These are phyloP conservation scores for Pterulicium gracile DNA, from an alignment of 1,284 basidiomycete genomes.

Conservation along the genomic window DNA sequence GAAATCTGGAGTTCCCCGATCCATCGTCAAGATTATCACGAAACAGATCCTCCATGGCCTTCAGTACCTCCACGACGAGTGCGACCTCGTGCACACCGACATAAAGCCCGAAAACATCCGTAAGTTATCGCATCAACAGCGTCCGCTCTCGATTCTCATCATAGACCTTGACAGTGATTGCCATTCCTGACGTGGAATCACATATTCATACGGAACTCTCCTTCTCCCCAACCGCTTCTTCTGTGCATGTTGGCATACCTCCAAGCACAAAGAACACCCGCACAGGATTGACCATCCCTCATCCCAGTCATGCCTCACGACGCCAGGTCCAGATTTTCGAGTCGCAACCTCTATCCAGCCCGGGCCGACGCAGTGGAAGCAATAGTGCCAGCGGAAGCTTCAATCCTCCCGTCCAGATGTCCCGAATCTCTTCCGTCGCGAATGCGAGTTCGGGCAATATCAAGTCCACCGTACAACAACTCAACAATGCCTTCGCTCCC, in stretches of 20 bases:
- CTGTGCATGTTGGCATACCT: constrained; percentile 61
- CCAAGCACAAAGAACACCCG: constrained; percentile 37
- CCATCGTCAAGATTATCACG: constrained; percentile 74
- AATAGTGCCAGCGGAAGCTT: constrained; percentile 29
- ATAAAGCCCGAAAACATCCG: constrained; percentile 92
- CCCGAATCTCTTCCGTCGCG: background rate
- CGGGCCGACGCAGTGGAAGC: constrained; percentile 29
- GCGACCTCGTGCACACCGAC: constrained; percentile 81
- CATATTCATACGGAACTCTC: constrained; percentile 61
- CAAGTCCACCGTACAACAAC: background rate
- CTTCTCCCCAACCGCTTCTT: constrained; percentile 53
- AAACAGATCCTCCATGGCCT: constrained; percentile 82
- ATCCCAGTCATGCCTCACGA: constrained; percentile 33
- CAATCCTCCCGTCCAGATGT: constrained; percentile 27
- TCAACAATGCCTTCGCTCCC: background rate
- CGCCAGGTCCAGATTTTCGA: constrained; percentile 69
- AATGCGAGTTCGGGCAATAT: constrained; percentile 14
- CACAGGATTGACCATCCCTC: constrained; percentile 47
- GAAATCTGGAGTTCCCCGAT: constrained; percentile 72
- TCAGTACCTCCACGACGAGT: constrained; percentile 85
- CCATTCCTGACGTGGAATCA: constrained; percentile 63
- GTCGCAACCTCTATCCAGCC: constrained; percentile 61
- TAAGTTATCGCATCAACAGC: constrained; percentile 26
- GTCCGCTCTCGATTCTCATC: background rate
- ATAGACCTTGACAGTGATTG: constrained; percentile 46